Conservation (phyloP, 139 green algal species). For the Yamagishiella unicocca region DNA sequence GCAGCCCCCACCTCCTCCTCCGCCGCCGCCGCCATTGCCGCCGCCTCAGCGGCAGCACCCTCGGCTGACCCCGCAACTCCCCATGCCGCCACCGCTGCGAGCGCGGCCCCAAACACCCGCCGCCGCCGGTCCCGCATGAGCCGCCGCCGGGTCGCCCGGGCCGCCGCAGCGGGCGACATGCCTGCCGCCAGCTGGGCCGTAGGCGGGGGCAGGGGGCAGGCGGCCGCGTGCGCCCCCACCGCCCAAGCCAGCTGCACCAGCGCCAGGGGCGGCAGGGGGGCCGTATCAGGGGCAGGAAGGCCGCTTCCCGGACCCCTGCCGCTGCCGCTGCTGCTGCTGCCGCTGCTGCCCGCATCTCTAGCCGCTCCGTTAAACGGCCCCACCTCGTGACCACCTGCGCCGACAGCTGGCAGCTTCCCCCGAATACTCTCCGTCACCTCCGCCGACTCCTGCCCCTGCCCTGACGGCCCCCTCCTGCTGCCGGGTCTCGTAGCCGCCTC, state of each 20-base stretch:
- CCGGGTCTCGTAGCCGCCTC: background rate
- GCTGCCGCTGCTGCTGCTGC: background rate
- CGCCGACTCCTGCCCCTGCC: no score
- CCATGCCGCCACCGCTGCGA: slow-evolving; percentile 25
- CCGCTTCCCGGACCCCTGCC: background rate
- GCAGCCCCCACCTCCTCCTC: background rate
- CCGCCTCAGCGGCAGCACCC: background rate
- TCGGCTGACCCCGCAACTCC: background rate
- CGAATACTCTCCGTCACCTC: no score
- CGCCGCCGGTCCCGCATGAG: background rate
- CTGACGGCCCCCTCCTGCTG: background rate
- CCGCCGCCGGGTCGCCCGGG: background rate
- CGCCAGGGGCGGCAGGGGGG: background rate
- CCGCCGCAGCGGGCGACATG: background rate
- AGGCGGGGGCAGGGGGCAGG: slow-evolving; percentile 21
- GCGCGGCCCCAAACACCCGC: slow-evolving; percentile 14
- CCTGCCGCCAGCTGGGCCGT: background rate
- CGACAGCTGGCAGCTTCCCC: no score
- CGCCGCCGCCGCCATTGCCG: background rate
- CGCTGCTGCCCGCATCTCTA: no score
- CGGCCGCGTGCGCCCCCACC: slow-evolving; percentile 13
- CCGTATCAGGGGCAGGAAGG: no score
- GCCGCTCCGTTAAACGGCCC: no score
- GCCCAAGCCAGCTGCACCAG: slow-evolving; percentile 23
- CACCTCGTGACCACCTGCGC: no score